Evolutionary conservation across 768 basidiomycete genomes (phyloP), one percentile per base, ranked within the genome.

Genomic region (Boletus insuetus): DNA sequence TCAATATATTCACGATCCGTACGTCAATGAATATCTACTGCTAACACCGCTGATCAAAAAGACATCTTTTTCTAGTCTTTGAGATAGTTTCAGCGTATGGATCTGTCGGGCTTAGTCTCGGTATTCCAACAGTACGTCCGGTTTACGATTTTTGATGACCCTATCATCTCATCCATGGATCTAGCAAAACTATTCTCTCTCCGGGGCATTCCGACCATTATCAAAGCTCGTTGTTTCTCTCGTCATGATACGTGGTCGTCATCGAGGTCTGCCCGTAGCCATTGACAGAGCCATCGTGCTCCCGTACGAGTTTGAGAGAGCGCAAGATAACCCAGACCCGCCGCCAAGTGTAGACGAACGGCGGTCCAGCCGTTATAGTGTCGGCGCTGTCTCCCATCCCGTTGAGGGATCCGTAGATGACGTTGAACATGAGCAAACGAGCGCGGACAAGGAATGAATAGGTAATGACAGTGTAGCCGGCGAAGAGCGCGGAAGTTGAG

Each of bases 171-270:
- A 51, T 13, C 49, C 31, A 14, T 32, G 49, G 9, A 35, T 24
- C 5, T 58, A 97, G 94, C 78, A 82, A 67, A 88, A 89, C 66
- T 91, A 83, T 63, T 91, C 91, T 0, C 80, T 98, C 51, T 82
- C 83, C 6, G 95, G 93, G 2, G 82, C 86, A 11, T 84, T 95
- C 55, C 76, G 79, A 14, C 82, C 87, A 0, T 71, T 97, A 6
- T 94, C 94, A 0, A 98, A 98, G 70, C 79, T 98, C 35, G 84
- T 98, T 53, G 62, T 98, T 26, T 86, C 85, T 65, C 69, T 82
- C 11, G 93, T 98, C 61, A 98, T 98, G 92, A 80, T 99, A 57
- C 89, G 97, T 54, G 94, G 94, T 9, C 82, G 93, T 13, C 94
- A 98, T 70, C 86, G 94, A 45, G 91, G 92, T 37, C 74, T 94